Evolutionary conservation across 192 early-diverging fungal genomes (phyloP).

Genomic region (Entophlyctis luteolus): DNA sequence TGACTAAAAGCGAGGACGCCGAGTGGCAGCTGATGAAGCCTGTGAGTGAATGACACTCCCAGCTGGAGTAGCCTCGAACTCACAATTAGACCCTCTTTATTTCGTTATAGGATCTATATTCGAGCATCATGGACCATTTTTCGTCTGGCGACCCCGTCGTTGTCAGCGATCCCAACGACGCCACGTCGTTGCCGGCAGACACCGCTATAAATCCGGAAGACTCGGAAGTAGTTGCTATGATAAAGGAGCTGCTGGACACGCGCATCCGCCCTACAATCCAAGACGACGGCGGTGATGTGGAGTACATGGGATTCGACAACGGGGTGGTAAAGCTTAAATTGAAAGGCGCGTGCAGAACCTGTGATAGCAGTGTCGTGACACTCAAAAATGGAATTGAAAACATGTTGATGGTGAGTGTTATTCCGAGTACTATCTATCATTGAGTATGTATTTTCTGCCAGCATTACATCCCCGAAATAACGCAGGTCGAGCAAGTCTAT

Average conservation of each 20-base stretch:
- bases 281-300: constrained; percentile 98
- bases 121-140: constrained; percentile 85
- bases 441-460: too few species aligned
- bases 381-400: constrained; percentile 99
- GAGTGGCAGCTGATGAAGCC: constrained; percentile 98
- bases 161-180: constrained; percentile 1
- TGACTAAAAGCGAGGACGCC: constrained; percentile 83
- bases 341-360: constrained; percentile 93
- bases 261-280: constrained; percentile 94
- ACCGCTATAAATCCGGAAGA: constrained; percentile 75
- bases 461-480: constrained; percentile 96
- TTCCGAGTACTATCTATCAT: too few species aligned
- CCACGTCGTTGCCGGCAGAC: constrained; percentile 42
- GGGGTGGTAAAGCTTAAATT: constrained; percentile 89
- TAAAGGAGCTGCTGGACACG: constrained; percentile 96
- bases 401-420: constrained; percentile 92
- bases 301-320: constrained; percentile 82
- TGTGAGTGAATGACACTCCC: background rate
- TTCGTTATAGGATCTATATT: constrained; percentile 71
- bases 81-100: background rate
- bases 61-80: background rate
- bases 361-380: constrained; percentile 73
- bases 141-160: constrained; percentile 79
- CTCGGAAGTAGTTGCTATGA: constrained; percentile 92
- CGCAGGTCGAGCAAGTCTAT: constrained; percentile 74